Conservation (phyloP, 306 rosid species). For the Parietaria judaica region DNA sequence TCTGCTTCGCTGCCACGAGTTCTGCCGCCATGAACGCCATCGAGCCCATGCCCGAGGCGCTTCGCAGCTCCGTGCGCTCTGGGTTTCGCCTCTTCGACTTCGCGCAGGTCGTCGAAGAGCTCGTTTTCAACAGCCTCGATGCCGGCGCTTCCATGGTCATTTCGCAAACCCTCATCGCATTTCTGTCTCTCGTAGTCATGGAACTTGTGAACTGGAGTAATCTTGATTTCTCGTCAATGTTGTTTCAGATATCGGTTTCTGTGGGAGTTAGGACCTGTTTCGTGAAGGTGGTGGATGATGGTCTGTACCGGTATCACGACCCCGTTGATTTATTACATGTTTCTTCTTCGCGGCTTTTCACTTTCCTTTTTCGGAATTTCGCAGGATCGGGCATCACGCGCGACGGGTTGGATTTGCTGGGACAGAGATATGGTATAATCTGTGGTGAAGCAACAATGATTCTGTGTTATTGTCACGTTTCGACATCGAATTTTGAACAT, state of each 20-base stretch:
- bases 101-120: conserved; percentile 76
- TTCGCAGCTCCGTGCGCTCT: conserved; percentile 63
- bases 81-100: conserved; percentile 55
- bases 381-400: conserved; percentile 73
- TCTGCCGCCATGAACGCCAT: conserved; percentile 44
- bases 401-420: conserved; percentile 70
- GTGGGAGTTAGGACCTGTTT: conserved; percentile 46
- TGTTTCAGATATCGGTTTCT: conserved; percentile 57
- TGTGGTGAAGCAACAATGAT: not conserved
- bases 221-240: no score
- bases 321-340: no score
- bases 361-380: conserved; percentile 11
- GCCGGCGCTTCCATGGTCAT: conserved; percentile 58
- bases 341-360: conserved; percentile 1
- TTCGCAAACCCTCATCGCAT: conserved; percentile 1
- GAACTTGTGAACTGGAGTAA: no score
- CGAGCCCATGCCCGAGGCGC: conserved; percentile 42
- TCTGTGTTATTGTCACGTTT: not conserved
- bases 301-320: conserved; percentile 23
- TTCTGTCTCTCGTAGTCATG: not conserved
- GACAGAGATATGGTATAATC: conserved; percentile 75
- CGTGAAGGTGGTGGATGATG: conserved; percentile 78
- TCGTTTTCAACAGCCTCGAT: conserved; percentile 68
- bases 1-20: conserved; percentile 50
- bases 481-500: not conserved